Percentiles rank a stretch among this genome's conserved stretches.
These are phyloP conservation scores for Theobroma cacao DNA, from an alignment of 345 rosid genomes.

Conservation along the genomic window DNA sequence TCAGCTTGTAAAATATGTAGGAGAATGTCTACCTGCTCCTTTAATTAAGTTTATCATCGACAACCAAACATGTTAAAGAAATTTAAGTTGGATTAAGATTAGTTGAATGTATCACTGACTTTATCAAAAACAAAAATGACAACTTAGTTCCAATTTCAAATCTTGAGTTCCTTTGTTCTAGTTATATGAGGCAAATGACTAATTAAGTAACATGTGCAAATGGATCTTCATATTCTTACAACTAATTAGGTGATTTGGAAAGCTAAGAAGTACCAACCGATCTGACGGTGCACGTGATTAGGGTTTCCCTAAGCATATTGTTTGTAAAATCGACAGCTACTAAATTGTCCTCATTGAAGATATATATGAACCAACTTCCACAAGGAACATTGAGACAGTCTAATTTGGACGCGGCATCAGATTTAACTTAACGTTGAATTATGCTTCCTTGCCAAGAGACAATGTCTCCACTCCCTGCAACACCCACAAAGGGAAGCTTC, in stretches of 20 bases:
- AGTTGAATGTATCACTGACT: too few species aligned
- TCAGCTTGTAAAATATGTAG: not conserved
- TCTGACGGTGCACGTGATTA: not conserved
- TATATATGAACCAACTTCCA: not conserved
- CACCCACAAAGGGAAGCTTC: not conserved
- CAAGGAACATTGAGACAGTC: not conserved
- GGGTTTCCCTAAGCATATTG: not conserved
- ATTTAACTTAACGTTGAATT: not conserved
- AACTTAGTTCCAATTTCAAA: not conserved
- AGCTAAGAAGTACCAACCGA: not conserved
- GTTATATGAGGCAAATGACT: not conserved
- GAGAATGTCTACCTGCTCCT: not conserved
- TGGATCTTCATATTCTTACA: not conserved
- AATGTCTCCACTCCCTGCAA: not conserved
- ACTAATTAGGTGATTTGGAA: slow-evolving; percentile 4
- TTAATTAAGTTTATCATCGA: not conserved
- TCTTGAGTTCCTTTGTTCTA: not conserved
- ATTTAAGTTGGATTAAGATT: not conserved
- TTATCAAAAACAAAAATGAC: not conserved
- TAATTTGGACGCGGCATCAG: not conserved
- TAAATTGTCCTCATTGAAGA: not conserved
- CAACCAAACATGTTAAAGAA: not conserved
- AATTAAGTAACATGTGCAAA: not conserved
- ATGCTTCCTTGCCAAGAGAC: not conserved
- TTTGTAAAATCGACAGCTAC: not conserved